Conservation (phyloP, 2,329 filamentous ascomycete genomes). For the Arthrobotrys pseudoclavata region DNA sequence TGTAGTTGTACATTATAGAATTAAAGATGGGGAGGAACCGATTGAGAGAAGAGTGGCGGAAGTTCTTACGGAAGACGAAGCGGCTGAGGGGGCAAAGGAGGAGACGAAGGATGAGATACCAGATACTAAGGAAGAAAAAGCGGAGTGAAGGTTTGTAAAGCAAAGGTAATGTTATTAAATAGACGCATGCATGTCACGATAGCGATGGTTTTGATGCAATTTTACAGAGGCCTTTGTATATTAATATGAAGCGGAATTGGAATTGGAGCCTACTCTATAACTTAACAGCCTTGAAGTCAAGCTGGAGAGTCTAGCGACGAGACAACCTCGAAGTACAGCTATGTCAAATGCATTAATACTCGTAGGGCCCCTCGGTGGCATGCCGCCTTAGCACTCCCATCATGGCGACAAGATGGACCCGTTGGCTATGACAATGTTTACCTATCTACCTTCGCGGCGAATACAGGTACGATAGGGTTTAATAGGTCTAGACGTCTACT, state of each 20-base stretch:
- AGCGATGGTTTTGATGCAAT: slow-evolving; percentile 3
- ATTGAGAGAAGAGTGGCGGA: slow-evolving; percentile 64
- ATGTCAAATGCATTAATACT: too few species aligned
- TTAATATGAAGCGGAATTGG: slow-evolving; percentile 2
- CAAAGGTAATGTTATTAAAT: not conserved
- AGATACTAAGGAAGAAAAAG: slow-evolving; percentile 35
- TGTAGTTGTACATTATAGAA: slow-evolving; percentile 89
- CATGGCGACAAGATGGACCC: too few species aligned
- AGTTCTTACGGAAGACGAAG: slow-evolving; percentile 11
- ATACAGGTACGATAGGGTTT: not conserved
- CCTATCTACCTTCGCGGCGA: too few species aligned
- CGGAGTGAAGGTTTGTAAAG: slow-evolving; percentile 19
- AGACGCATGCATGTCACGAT: not conserved
- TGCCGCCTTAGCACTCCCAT: too few species aligned
- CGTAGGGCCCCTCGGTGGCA: too few species aligned
- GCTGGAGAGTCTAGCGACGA: too few species aligned
- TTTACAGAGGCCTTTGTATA: slow-evolving; percentile 6
- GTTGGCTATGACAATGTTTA: too few species aligned
- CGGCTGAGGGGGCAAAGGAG: slow-evolving; percentile 1
- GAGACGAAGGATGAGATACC: slow-evolving; percentile 35
- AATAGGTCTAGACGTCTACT: not conserved
- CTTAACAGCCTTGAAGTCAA: too few species aligned
- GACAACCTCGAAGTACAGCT: too few species aligned
- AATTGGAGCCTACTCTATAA: not conserved
- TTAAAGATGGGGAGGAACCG: slow-evolving; percentile 82